Evolutionary conservation across 192 early-diverging fungal genomes (phyloP).

Genomic region (Pilaira anomala): DNA sequence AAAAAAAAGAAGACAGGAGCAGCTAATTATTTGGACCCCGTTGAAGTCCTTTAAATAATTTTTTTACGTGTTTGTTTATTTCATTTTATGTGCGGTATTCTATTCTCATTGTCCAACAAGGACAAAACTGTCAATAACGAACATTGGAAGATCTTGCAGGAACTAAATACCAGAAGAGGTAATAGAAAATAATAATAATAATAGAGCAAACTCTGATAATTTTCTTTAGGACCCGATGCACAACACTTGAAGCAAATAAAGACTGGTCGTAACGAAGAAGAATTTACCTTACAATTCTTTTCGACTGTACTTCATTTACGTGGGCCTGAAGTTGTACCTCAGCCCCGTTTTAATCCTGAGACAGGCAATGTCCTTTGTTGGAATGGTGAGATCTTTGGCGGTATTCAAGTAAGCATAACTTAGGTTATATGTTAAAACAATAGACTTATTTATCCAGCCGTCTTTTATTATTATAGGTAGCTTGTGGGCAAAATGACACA

Average conservation of each 20-base stretch:
- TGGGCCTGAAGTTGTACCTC: conserved; percentile 49
- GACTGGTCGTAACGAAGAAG: neutral
- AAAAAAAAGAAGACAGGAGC: neutral
- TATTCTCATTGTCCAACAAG: conserved; percentile 39
- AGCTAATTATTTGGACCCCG: too few relatives aligned
- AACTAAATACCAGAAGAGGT: conserved; percentile 53
- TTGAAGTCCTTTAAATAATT: too few relatives aligned
- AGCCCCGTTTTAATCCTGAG: conserved; percentile 51
- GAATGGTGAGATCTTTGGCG: conserved; percentile 93
- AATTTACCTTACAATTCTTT: conserved; percentile 39
- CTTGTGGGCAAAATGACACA: conserved; percentile 57
- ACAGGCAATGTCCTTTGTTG: conserved; percentile 60
- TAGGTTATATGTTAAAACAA: neutral
- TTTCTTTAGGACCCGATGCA: conserved; percentile 49
- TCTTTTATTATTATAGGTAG: conserved; percentile 26
- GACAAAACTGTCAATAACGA: conserved; percentile 1
- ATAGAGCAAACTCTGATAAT: neutral
- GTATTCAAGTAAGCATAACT: conserved; percentile 51
- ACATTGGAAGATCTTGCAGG: conserved; percentile 41
- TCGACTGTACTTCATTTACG: conserved; percentile 70
- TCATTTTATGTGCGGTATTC: conserved; percentile 65
- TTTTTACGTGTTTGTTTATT: too few relatives aligned
- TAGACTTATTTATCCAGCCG: conserved; percentile 4
- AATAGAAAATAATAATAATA: neutral
- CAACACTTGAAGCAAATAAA: conserved; percentile 28